phyloP scores from a whole-genome alignment of 192 early-diverging fungal species.

The Entomortierella beljakovae region DNA sequence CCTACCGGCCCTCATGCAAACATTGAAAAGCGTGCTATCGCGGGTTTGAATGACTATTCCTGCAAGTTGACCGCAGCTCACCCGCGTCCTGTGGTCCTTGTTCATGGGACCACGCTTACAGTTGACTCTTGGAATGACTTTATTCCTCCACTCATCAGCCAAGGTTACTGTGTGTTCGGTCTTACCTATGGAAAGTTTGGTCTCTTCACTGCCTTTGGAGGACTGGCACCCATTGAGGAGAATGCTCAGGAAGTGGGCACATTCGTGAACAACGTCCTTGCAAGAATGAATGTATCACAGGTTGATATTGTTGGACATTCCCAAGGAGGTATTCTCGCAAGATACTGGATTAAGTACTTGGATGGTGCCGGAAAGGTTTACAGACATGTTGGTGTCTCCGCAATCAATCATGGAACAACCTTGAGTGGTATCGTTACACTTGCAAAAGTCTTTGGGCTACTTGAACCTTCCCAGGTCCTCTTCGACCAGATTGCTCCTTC shows the following conservation, averaged over 20 bases:
- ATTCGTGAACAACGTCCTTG: slow-evolving; percentile 29
- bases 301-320: slow-evolving; percentile 46
- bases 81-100: slow-evolving; percentile 27
- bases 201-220: slow-evolving; percentile 8
- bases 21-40: slow-evolving; percentile 26
- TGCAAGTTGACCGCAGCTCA: slow-evolving; percentile 31
- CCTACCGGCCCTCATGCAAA: background rate
- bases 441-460: slow-evolving; percentile 22
- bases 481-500: slow-evolving; percentile 25
- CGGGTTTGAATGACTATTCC: slow-evolving; percentile 23
- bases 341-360: slow-evolving; percentile 47
- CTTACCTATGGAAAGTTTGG: slow-evolving; percentile 25
- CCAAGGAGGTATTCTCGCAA: slow-evolving; percentile 36
- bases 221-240: slow-evolving; percentile 27
- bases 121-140: slow-evolving; percentile 15
- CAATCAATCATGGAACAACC: slow-evolving; percentile 43
- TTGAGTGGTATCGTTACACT: slow-evolving; percentile 8
- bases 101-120: slow-evolving; percentile 25
- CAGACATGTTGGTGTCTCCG: slow-evolving; percentile 25
- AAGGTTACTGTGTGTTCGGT: slow-evolving; percentile 31
- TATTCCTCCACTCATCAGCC: slow-evolving; percentile 16
- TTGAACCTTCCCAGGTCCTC: slow-evolving; percentile 5
- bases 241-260: slow-evolving; percentile 22
- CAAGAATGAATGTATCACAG: slow-evolving; percentile 10
- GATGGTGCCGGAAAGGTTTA: slow-evolving; percentile 33